Percentiles rank a stretch among this genome's conserved stretches.
Evolutionary conservation across 2,329 filamentous ascomycete genomes (phyloP).

Genomic region (Phaeosphaeria sp.): DNA sequence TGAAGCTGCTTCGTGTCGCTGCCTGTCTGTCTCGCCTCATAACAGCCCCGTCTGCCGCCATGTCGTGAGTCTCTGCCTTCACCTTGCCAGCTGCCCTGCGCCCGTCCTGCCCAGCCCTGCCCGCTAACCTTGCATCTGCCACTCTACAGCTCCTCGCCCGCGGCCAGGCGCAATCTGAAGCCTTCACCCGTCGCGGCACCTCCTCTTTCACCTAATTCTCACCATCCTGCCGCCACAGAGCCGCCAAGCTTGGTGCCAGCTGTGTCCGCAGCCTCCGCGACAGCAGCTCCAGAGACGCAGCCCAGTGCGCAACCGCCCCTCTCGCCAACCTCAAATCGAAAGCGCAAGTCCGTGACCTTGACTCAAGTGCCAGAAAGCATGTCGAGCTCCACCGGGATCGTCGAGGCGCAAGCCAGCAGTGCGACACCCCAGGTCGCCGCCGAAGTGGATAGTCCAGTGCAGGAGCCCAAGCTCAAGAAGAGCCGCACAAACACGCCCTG

Average conservation of each 20-base stretch:
- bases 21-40: constrained; percentile 23
- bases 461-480: constrained; percentile 72
- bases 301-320: constrained; percentile 25
- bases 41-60: constrained; percentile 36
- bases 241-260: constrained; percentile 39
- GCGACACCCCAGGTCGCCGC: constrained; percentile 29
- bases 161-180: constrained; percentile 54
- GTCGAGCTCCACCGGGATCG: constrained; percentile 24
- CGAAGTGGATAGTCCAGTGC: constrained; percentile 30
- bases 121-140: constrained; percentile 39
- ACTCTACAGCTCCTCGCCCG: constrained; percentile 49
- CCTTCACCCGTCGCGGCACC: constrained; percentile 49
- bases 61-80: constrained; percentile 47
- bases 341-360: constrained; percentile 44
- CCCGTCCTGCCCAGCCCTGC: constrained; percentile 12
- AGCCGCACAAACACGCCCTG: constrained; percentile 98
- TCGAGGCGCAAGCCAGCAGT: constrained; percentile 22
- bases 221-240: constrained; percentile 31
- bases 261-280: constrained; percentile 23
- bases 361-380: constrained; percentile 32
- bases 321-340: constrained; percentile 32
- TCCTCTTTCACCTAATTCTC: constrained; percentile 28
- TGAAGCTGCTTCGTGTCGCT: constrained; percentile 38
- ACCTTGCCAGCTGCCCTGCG: constrained; percentile 9
- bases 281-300: constrained; percentile 28